Conservation (phyloP, 495 filamentous ascomycete species). For the Choiromyces venosus region DNA sequence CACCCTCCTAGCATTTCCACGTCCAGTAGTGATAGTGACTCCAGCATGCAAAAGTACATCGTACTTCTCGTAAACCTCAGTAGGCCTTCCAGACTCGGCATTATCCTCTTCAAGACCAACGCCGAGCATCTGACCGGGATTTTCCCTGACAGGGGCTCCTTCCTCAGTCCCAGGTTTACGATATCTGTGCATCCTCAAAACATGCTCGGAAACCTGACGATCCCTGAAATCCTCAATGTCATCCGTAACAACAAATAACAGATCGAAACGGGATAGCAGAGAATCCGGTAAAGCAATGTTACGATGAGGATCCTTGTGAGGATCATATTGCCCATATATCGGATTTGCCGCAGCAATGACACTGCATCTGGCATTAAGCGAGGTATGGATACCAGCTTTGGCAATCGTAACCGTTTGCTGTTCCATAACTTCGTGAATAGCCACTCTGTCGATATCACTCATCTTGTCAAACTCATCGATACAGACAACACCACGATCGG, state of each 20-base stretch:
- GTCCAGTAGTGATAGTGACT: conserved; percentile 67
- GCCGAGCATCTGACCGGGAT: conserved; percentile 73
- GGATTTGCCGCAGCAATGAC: conserved; percentile 97
- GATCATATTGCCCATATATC: conserved; percentile 96
- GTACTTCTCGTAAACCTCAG: conserved; percentile 93
- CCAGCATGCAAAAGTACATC: conserved; percentile 93
- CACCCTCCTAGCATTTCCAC: conserved; percentile 63
- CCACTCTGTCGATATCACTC: conserved; percentile 95
- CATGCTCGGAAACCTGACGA: conserved; percentile 89
- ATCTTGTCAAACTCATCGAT: conserved; percentile 99
- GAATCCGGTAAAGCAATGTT: conserved; percentile 98
- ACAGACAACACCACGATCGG: conserved; percentile 93
- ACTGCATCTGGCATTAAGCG: conserved; percentile 92
- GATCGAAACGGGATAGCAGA: conserved; percentile 95
- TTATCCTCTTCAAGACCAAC: conserved; percentile 81
- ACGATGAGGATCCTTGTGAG: conserved; percentile 95
- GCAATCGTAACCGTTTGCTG: conserved; percentile 99
- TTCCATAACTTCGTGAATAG: conserved; percentile 99
- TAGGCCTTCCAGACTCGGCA: conserved; percentile 57
- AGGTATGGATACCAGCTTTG: conserved; percentile 97
- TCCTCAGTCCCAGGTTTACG: conserved; percentile 91
- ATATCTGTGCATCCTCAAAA: conserved; percentile 95
- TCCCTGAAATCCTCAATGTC: conserved; percentile 93
- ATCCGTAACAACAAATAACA: conserved; percentile 96
- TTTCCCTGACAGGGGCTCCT: conserved; percentile 89